These are phyloP conservation scores for Coemansia sp. DNA, from an alignment of 192 early-diverging fungal genomes.

Conservation along the genomic window DNA sequence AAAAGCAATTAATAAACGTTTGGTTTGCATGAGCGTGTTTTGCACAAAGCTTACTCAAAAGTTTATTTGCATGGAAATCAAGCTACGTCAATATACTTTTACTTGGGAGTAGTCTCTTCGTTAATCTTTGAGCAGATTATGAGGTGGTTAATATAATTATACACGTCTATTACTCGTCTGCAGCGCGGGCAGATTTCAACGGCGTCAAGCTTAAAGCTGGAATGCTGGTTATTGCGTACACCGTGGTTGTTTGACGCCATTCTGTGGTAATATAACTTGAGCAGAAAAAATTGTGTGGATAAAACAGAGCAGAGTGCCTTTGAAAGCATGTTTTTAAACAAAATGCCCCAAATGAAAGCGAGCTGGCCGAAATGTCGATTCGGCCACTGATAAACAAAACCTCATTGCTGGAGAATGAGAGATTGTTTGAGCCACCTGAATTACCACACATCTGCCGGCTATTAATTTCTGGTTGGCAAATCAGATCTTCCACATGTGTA, in stretches of 20 bases:
- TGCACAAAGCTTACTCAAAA: background rate
- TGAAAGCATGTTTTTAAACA: no score
- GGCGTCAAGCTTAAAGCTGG: background rate
- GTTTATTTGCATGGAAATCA: background rate
- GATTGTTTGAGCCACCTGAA: no score
- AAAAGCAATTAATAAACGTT: conserved; percentile 2
- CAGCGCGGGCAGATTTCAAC: conserved; percentile 1
- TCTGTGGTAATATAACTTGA: background rate
- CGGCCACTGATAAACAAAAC: background rate
- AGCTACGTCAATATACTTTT: background rate
- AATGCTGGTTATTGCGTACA: background rate
- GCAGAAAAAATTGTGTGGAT: no score
- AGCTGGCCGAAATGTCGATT: no score
- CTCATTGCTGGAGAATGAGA: background rate
- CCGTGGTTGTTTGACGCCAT: background rate
- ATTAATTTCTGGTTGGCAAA: background rate
- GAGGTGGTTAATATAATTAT: background rate
- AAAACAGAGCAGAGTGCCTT: no score
- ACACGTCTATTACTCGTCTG: background rate
- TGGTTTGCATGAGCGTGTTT: background rate
- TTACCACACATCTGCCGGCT: background rate
- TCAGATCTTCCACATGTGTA: background rate
- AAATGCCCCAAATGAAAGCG: no score
- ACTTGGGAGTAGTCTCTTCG: background rate
- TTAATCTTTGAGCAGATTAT: background rate